Evolutionary conservation across 2,329 filamentous ascomycete genomes (phyloP).

Genomic region (Ascochyta clinopodiicola): DNA sequence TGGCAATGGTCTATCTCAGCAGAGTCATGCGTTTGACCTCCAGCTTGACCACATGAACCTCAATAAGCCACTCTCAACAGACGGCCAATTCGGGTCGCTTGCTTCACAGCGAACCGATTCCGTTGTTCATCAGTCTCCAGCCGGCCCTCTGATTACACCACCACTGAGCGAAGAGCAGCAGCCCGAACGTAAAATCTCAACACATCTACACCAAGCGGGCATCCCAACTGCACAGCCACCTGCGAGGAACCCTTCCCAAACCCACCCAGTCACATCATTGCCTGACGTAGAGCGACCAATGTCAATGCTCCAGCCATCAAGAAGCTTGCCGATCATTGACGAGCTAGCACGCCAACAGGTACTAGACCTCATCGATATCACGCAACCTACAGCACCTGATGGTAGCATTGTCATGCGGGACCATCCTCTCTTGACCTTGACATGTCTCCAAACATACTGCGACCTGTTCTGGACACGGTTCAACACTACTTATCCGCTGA

Average conservation of each 20-base stretch:
- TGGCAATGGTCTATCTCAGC: slow-evolving; percentile 23
- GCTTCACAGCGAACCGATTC: slow-evolving; percentile 32
- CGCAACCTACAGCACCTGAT: slow-evolving; percentile 58
- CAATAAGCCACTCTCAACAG: slow-evolving; percentile 30
- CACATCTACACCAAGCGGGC: not conserved
- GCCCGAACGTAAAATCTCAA: not conserved
- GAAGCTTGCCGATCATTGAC: slow-evolving; percentile 48
- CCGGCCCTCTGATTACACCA: slow-evolving; percentile 27
- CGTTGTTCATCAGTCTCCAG: slow-evolving; percentile 26
- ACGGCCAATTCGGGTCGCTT: slow-evolving; percentile 29
- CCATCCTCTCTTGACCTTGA: slow-evolving; percentile 59
- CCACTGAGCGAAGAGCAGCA: slow-evolving; percentile 23
- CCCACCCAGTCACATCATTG: not conserved
- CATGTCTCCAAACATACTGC: slow-evolving; percentile 62
- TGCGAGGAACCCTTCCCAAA: not conserved
- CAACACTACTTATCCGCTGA: slow-evolving; percentile 66
- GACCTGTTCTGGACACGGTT: slow-evolving; percentile 68
- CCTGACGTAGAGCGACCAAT: slow-evolving; percentile 42
- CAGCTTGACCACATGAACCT: slow-evolving; percentile 34
- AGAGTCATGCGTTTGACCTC: slow-evolving; percentile 32
- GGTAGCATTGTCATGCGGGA: slow-evolving; percentile 56
- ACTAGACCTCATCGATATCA: slow-evolving; percentile 59
- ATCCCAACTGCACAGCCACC: not conserved
- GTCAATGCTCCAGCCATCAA: slow-evolving; percentile 43
- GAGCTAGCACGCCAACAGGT: slow-evolving; percentile 52